Percentiles rank a stretch among this genome's conserved stretches.
These are phyloP conservation scores for Camellia sinensis DNA, from an alignment of 148 eudicot genomes.

Conservation along the genomic window DNA sequence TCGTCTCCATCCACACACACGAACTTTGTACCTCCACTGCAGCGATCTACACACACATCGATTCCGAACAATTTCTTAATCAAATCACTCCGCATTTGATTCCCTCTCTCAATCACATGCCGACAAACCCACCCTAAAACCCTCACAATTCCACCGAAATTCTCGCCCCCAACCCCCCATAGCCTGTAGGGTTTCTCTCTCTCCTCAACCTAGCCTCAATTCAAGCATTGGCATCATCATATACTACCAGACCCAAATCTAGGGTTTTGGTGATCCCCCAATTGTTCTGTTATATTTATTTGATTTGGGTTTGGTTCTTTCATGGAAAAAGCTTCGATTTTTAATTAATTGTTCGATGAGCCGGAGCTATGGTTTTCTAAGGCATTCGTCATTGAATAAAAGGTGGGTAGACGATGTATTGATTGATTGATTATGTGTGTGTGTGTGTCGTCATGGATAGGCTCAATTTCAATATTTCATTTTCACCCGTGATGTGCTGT, in stretches of 20 bases:
- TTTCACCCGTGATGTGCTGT: neutral
- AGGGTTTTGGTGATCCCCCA: neutral
- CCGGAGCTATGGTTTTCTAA: slow-evolving; percentile 10
- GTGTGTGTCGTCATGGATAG: neutral
- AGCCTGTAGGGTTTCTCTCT: neutral
- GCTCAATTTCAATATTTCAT: neutral
- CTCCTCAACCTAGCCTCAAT: neutral
- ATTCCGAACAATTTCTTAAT: too few species aligned
- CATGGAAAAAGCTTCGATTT: neutral
- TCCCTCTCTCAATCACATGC: too few species aligned
- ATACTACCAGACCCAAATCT: neutral
- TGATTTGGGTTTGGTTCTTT: neutral
- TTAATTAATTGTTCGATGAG: neutral
- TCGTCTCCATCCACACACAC: too few species aligned
- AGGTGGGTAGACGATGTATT: neutral
- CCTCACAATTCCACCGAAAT: neutral
- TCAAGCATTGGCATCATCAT: too few species aligned
- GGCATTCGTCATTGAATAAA: neutral
- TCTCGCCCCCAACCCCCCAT: neutral
- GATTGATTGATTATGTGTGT: neutral
- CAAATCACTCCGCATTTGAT: too few species aligned
- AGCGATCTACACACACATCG: too few species aligned
- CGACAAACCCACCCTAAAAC: neutral
- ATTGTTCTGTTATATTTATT: neutral
- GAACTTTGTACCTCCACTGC: too few species aligned